Base-by-base conservation (phyloP, 1,139 yeast genomes). In the Yamadazyma mexicana region DNA sequence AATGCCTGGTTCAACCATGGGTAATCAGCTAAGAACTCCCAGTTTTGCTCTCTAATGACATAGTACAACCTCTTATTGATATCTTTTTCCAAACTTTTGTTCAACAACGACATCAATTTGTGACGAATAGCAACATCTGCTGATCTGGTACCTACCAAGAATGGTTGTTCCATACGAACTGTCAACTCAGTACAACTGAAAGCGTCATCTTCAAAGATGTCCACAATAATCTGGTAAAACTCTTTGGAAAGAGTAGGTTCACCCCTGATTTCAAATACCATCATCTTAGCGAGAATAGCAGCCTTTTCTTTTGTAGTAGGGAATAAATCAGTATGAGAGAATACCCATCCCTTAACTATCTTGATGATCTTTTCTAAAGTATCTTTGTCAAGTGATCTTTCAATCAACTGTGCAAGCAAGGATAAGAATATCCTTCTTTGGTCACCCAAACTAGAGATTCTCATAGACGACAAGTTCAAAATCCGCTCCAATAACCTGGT, bases 241-340 rank as follows among this genome's bases (percentile, higher is more conserved):
- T 83, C 83, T 49, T 81, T 83, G 0, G 95, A 81, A 39, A 94
- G 75, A 1, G 86, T 78, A 4, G 86, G 79, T 53, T 89, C 96
- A 8, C 95, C 95, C 47, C 96, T 75, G 31, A 83, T 74, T 54
- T 92, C 98, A 56, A 88, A 91, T 0, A 87, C 87, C 77, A 91
- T 80, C 97, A 94, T 91, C 59, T 94, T 94, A 11, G 94, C 80
- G 44, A 94, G 69, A 38, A 94, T 83, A 0, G 96, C 97, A 1
- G 98, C 97, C 59, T 94, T 92, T 56, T 94, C 98, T 57, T 94
- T 94, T 4, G 87, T 83, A 0, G 98, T 89, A 2, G 98, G 98
- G 69, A 91, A 91, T 28, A 87, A 74, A 49, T 89, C 95, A 1
- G 80, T 71, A 43, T 84, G 80, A 2, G 89, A 80, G 55, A 94